Base-by-base conservation (phyloP, 306 rosid genomes). In the Glycine latifolia region DNA sequence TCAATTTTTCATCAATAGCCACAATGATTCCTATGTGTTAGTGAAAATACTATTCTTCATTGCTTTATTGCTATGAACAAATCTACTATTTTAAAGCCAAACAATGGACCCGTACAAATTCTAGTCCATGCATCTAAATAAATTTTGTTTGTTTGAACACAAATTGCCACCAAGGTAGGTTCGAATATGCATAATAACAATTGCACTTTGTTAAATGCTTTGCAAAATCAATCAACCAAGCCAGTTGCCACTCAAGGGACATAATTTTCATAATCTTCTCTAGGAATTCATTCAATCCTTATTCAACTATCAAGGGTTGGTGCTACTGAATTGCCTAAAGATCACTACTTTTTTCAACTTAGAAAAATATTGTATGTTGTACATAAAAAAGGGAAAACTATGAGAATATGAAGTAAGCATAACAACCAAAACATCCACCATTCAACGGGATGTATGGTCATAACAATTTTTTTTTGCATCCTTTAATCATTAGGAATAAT, bases 11-110 rank as follows among this genome's bases (percentile, higher is more conserved):
- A 37, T 91, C 97, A 8, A 95, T 97, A 2, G 94, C 97, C 26
- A 92, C 98, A 14, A 92, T 91, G 81, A 97, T 97, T 37, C 98
- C 48, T 92, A 89, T 82, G 92, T 95, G 82, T 71, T 95, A n/a
- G 84, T 81, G 97, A 73, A 95, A 92, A 87, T 91, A 95, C 85
- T 95, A 92, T 86, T 4, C 77, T 77, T 89, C 89, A n/a, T 84
- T 95, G 90, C 92, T 95, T 75, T 89, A 71, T 69, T 97, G 92
- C 43, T 92, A 86, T 7, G 97, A 95, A 49, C 43, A 89, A 79
- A 79, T 92, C 7, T 92, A 95, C 76, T 91, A 68, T 81, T 92
- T 94, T 52, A 92, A 86, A 85, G 91, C 90, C 35, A 79, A 4
- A 12, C 89, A 83, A 69, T 91, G 89, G 76, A 69, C 44, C 84